These are phyloP conservation scores for Xylariaceae sp. DNA, from an alignment of 2,329 filamentous ascomycete genomes.

Conservation along the genomic window DNA sequence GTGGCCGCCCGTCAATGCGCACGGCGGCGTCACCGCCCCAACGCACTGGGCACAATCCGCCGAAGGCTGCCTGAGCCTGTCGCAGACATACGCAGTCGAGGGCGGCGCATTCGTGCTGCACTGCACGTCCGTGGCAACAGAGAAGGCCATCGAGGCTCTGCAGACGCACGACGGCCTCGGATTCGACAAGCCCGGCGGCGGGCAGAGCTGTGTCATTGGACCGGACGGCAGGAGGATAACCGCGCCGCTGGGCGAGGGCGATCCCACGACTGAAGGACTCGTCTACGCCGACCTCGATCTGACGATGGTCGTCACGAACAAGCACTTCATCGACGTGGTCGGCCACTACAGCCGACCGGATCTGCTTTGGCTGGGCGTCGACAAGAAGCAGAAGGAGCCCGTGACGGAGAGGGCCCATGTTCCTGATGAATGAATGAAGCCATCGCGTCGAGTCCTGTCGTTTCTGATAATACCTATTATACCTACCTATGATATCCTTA, in stretches of 20 bases:
- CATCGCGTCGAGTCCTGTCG: too few species aligned
- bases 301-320: slow-evolving; percentile 36
- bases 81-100: slow-evolving; percentile 52
- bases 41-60: slow-evolving; percentile 31
- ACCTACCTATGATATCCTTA: too few species aligned
- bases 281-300: slow-evolving; percentile 45
- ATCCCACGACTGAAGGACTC: slow-evolving; percentile 38
- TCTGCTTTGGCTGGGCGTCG: slow-evolving; percentile 43
- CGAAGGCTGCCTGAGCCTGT: slow-evolving; percentile 34
- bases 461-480: too few species aligned
- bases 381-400: slow-evolving; percentile 20
- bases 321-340: slow-evolving; percentile 40
- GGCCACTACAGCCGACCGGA: slow-evolving; percentile 49
- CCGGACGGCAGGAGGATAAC: slow-evolving; percentile 36
- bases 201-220: slow-evolving; percentile 37
- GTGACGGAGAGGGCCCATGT: slow-evolving; percentile 7
- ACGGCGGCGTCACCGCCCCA: slow-evolving; percentile 1
- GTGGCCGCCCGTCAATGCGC: slow-evolving; percentile 37
- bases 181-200: too few species aligned
- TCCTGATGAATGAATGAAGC: too few species aligned
- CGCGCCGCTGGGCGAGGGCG: slow-evolving; percentile 34
- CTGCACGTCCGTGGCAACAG: slow-evolving; percentile 42
- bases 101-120: slow-evolving; percentile 51
- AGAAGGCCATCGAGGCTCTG: slow-evolving; percentile 21
- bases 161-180: slow-evolving; percentile 34